A percentile compares a stretch with the other conserved stretches of the same genome.
phyloP scores from a whole-genome alignment of 169 alveolate genomes.

The Plasmodium fragile region DNA sequence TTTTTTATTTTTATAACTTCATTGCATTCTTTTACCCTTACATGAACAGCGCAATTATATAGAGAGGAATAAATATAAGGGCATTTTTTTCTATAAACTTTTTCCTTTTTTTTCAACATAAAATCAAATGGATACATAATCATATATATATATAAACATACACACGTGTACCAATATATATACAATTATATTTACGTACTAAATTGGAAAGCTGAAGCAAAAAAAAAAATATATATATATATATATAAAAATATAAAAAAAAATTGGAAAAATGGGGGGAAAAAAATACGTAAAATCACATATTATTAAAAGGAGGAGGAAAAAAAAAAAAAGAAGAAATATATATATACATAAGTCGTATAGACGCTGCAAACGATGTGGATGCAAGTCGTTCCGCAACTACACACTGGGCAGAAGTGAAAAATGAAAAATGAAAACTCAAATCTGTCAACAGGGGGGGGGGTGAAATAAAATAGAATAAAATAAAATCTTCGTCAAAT shows the following conservation, averaged over 20 bases:
- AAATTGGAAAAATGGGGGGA: neutral
- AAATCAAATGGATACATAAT: conserved; percentile 3
- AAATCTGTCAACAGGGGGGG: neutral
- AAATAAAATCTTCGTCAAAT: neutral
- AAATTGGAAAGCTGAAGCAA: neutral
- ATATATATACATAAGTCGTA: neutral
- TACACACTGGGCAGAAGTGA: neutral
- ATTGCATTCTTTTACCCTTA: conserved; percentile 10
- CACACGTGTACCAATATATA: conserved; percentile 5
- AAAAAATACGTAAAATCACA: neutral
- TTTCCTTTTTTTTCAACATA: neutral
- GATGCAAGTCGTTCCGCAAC: neutral
- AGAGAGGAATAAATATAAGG: neutral
- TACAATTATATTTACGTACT: conserved; percentile 15
- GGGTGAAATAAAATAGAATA: neutral
- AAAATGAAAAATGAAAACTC: neutral
- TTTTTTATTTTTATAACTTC: neutral
- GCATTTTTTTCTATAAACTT: neutral
- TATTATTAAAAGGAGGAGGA: neutral
- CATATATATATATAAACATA: neutral
- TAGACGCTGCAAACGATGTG: neutral
- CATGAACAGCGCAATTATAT: conserved; percentile 2
- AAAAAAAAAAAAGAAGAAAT: too few relatives aligned
- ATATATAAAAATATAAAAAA: neutral
- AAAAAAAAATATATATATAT: neutral